Conservation (phyloP, 2,329 filamentous ascomycete genomes). For the Hypomyces perniciosus region DNA sequence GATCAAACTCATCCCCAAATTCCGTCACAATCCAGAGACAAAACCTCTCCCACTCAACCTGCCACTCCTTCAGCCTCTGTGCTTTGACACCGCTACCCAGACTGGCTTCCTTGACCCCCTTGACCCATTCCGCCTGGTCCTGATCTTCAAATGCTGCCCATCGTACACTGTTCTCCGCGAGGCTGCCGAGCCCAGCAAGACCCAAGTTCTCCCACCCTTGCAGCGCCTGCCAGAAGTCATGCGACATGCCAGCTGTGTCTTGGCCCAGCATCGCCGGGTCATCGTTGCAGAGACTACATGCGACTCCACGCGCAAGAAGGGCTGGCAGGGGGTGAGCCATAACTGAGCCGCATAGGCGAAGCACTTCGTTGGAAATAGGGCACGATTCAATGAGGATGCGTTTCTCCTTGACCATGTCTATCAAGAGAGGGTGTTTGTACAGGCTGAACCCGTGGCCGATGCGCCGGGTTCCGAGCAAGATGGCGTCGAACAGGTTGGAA, state of each 20-base stretch:
- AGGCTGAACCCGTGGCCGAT: conserved; percentile 87
- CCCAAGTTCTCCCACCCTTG: conserved; percentile 91
- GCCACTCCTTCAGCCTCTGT: conserved; percentile 69
- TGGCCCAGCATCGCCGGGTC: conserved; percentile 86
- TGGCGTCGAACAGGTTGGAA: conserved; percentile 78
- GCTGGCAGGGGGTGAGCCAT: conserved; percentile 76
- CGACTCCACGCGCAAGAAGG: conserved; percentile 75
- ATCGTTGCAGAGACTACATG: conserved; percentile 82
- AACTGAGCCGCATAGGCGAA: conserved; percentile 71
- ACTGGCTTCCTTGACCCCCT: conserved; percentile 67
- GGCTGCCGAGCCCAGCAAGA: conserved; percentile 73
- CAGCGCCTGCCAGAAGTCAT: conserved; percentile 91
- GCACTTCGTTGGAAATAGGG: conserved; percentile 83
- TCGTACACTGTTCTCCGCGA: conserved; percentile 88
- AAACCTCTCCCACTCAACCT: conserved; percentile 77
- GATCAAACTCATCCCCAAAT: conserved; percentile 59
- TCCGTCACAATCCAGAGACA: conserved; percentile 85
- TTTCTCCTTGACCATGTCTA: conserved; percentile 84
- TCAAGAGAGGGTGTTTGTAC: conserved; percentile 83
- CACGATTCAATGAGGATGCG: conserved; percentile 85
- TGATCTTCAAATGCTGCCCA: conserved; percentile 89
- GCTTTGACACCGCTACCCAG: conserved; percentile 67
- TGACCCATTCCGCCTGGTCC: conserved; percentile 60
- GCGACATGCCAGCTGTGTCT: conserved; percentile 72
- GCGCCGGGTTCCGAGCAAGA: conserved; percentile 77